Evolutionary conservation across 2,329 filamentous ascomycete genomes (phyloP).

Genomic region (Aspergillus floridensis): DNA sequence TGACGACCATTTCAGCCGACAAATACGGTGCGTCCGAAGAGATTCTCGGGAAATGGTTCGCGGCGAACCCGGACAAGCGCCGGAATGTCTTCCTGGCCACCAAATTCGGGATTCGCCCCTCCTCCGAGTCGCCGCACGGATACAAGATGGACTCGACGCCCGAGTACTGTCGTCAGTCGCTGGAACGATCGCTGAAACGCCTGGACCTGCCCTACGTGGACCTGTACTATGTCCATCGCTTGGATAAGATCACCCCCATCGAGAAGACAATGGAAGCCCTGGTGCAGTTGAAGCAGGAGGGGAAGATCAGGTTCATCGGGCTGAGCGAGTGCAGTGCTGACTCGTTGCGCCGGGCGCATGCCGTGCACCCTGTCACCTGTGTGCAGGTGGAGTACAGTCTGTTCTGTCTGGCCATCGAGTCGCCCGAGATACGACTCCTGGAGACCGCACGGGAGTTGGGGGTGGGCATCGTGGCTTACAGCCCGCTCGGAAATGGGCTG

Average conservation of each 20-base stretch:
- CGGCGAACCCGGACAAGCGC: constrained; percentile 40
- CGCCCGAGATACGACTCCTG: constrained; percentile 22
- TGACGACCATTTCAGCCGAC: constrained; percentile 17
- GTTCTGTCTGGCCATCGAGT: constrained; percentile 52
- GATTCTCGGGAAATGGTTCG: constrained; percentile 51
- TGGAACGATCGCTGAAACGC: constrained; percentile 41
- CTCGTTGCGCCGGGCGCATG: constrained; percentile 51
- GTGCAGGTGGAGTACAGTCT: constrained; percentile 56
- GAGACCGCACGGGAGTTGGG: constrained; percentile 31
- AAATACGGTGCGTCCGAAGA: constrained; percentile 50
- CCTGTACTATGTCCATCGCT: constrained; percentile 48
- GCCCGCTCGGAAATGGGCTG: constrained; percentile 45
- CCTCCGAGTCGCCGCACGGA: constrained; percentile 18
- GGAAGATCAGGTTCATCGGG: constrained; percentile 55
- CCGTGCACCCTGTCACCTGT: constrained; percentile 50
- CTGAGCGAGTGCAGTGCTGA: constrained; percentile 50
- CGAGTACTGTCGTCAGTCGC: constrained; percentile 44
- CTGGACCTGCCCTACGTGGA: constrained; percentile 49
- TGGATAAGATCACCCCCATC: constrained; percentile 39
- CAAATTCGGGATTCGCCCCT: constrained; percentile 46
- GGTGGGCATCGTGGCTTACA: constrained; percentile 44
- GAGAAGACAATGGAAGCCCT: constrained; percentile 45
- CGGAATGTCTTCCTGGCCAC: constrained; percentile 53
- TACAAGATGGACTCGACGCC: constrained; percentile 31
- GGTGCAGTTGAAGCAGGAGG: constrained; percentile 48